These are phyloP conservation scores for Blastocystis sp. DNA, from an alignment of 352 stramenopile genomes.

Conservation along the genomic window DNA sequence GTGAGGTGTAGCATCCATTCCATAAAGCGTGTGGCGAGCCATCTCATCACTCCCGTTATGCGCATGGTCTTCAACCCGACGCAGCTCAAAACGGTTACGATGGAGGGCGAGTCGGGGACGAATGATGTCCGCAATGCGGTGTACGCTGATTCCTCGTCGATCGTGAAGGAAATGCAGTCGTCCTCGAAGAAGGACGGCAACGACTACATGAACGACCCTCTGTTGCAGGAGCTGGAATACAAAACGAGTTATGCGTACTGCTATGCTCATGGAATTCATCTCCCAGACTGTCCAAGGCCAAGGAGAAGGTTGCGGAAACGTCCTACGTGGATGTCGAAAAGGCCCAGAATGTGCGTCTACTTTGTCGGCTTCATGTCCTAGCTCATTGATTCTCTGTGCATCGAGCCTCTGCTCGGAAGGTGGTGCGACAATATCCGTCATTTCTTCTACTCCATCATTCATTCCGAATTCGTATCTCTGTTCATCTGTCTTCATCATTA, in stretches of 20 bases:
- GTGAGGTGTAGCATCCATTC: not conserved
- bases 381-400: constrained; percentile 35
- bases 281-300: constrained; percentile 32
- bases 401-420: not conserved
- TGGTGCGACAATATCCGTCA: constrained; percentile 60
- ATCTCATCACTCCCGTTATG: constrained; percentile 9
- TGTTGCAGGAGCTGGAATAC: constrained; percentile 32
- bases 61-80: not conserved
- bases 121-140: constrained; percentile 10
- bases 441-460: constrained; percentile 55
- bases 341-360: constrained; percentile 1
- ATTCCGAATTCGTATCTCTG: not conserved
- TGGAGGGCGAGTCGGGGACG: not conserved
- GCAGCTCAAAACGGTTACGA: not conserved
- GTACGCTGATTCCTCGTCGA: not conserved
- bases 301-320: constrained; percentile 30
- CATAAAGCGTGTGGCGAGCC: not conserved
- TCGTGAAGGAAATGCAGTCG: not conserved
- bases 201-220: not conserved
- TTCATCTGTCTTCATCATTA: not conserved
- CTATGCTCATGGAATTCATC: not conserved
- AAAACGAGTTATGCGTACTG: constrained; percentile 31
- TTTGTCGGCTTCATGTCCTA: not conserved
- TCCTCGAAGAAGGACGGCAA: not conserved
- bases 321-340: constrained; percentile 63